Conservation (phyloP, 495 filamentous ascomycete species). For the Paragyromitra xinjiangensis region DNA sequence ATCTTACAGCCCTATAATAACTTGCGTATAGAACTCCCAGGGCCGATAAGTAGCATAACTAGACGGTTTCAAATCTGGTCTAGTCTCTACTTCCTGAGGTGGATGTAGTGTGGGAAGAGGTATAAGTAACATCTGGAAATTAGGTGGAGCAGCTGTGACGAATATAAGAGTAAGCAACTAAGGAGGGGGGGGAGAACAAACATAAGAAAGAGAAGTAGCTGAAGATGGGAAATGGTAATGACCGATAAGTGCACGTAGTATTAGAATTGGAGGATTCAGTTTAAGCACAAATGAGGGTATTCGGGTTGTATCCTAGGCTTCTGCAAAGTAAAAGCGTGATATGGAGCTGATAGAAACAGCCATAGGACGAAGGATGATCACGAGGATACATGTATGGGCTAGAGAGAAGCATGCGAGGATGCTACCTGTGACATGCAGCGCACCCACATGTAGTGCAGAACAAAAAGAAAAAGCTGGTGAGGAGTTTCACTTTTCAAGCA, state of each 20-base stretch:
- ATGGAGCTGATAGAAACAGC: neutral
- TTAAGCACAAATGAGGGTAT: neutral
- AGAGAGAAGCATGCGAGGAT: neutral
- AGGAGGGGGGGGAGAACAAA: no score
- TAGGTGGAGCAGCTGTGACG: neutral
- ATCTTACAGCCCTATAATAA: no score
- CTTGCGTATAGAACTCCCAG: neutral
- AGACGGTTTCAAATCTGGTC: neutral
- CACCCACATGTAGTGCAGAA: no score
- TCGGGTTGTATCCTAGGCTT: neutral
- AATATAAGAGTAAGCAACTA: neutral
- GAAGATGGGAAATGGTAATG: neutral
- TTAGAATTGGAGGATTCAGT: neutral
- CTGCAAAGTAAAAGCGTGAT: neutral
- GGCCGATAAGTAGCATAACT: neutral
- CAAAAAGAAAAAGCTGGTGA: neutral
- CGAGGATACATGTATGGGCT: neutral
- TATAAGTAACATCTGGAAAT: slow-evolving; percentile 4
- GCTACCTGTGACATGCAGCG: no score
- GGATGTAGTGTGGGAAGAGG: neutral
- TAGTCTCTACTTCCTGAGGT: neutral
- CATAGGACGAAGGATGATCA: neutral
- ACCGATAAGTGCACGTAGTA: neutral
- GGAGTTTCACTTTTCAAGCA: no score
- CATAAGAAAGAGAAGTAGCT: neutral